phyloP scores from a whole-genome alignment of 352 stramenopile genomes.

The Phytophthora kernoviae region DNA sequence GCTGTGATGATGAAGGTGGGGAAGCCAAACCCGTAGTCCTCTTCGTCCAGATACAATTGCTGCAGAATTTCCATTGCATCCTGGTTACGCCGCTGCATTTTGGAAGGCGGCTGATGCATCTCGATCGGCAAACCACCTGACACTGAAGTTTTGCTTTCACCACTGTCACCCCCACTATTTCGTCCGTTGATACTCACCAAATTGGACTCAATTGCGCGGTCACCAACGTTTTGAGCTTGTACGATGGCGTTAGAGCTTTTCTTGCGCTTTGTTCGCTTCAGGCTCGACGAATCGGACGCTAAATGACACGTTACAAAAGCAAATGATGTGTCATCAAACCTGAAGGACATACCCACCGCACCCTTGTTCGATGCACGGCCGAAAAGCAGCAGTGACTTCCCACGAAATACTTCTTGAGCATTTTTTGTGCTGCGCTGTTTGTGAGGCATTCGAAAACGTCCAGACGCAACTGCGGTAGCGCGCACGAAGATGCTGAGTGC shows the following conservation, averaged over 20 bases:
- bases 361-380: constrained; percentile 90
- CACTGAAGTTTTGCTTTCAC: constrained; percentile 18
- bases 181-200: constrained; percentile 13
- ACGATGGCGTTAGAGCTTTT: constrained; percentile 25
- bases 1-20: constrained; percentile 83
- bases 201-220: constrained; percentile 10
- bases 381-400: constrained; percentile 81
- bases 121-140: constrained; percentile 11
- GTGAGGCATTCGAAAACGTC: constrained; percentile 72
- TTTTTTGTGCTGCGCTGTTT: constrained; percentile 60
- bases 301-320: constrained; percentile 90
- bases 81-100: constrained; percentile 80
- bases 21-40: constrained; percentile 89
- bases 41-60: constrained; percentile 78
- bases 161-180: constrained; percentile 27
- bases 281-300: constrained; percentile 76
- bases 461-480: constrained; percentile 59
- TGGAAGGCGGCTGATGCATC: constrained; percentile 53
- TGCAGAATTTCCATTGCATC: constrained; percentile 85
- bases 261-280: constrained; percentile 43
- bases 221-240: constrained; percentile 22
- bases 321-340: constrained; percentile 88
- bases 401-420: constrained; percentile 73
- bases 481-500: constrained; percentile 84
- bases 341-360: constrained; percentile 87